Conservation (phyloP, 768 basidiomycete species). For the Kwoniella sp. region DNA sequence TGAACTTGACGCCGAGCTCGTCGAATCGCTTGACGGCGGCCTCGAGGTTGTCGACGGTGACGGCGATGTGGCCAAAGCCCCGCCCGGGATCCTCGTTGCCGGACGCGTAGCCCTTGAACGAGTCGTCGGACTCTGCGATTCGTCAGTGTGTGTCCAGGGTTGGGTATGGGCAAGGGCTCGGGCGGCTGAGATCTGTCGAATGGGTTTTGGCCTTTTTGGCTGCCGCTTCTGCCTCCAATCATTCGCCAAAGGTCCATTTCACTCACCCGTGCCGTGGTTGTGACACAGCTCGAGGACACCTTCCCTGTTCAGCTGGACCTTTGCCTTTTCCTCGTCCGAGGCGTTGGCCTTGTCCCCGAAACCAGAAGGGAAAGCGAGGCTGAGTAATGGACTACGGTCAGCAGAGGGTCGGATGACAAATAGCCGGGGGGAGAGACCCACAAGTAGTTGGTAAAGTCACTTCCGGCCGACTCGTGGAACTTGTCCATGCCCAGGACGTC, state of each 20-base stretch:
- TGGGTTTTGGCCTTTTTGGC: not conserved
- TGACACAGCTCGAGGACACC: conserved; percentile 55
- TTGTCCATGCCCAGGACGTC: conserved; percentile 65
- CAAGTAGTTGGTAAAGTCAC: conserved; percentile 37
- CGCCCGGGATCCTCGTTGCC: conserved; percentile 80
- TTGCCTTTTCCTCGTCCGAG: conserved; percentile 56
- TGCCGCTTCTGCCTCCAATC: not conserved
- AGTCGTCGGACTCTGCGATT: conserved; percentile 62
- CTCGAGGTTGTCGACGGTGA: conserved; percentile 76
- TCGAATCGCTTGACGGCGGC: conserved; percentile 80
- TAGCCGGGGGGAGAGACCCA: conserved; percentile 1
- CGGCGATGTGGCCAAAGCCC: conserved; percentile 82
- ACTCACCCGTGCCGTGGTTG: conserved; percentile 42
- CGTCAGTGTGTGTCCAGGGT: too few relatives aligned
- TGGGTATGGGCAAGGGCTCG: too few relatives aligned
- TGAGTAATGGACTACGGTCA: conserved; percentile 61
- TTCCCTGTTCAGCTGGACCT: conserved; percentile 59
- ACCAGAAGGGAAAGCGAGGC: conserved; percentile 63
- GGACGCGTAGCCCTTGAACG: conserved; percentile 74
- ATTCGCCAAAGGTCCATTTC: not conserved
- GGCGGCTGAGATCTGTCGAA: too few relatives aligned
- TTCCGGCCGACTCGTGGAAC: conserved; percentile 33
- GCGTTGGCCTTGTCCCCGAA: conserved; percentile 55
- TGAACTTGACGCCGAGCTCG: conserved; percentile 69
- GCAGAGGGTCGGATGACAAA: not conserved